These are phyloP conservation scores for Myriosclerotinia scirpicola DNA, from an alignment of 2,329 filamentous ascomycete species.

Conservation along the genomic window DNA sequence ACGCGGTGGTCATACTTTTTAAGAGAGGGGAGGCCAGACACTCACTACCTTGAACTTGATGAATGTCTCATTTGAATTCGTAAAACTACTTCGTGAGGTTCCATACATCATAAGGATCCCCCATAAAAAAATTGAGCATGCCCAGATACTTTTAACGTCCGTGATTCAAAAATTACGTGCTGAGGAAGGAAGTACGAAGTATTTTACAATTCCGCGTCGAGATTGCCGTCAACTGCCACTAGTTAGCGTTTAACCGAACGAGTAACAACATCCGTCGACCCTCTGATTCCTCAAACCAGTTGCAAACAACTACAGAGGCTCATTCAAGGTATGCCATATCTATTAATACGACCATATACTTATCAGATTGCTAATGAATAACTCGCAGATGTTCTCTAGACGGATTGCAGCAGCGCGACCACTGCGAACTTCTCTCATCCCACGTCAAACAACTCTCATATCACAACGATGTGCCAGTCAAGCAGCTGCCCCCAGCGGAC, in stretches of 20 bases:
- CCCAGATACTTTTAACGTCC: conserved; percentile 49
- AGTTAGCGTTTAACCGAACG: conserved; percentile 31
- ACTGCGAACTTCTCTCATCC: conserved; percentile 48
- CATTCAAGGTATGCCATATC: conserved; percentile 20
- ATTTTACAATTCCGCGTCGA: conserved; percentile 22
- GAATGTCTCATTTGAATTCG: conserved; percentile 57
- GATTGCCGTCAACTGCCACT: conserved; percentile 27
- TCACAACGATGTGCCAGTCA: conserved; percentile 50
- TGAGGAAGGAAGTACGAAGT: conserved; percentile 22
- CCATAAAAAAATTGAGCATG: conserved; percentile 55
- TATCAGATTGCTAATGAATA: conserved; percentile 14
- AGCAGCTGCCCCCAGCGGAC: conserved; percentile 26
- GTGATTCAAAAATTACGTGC: conserved; percentile 18
- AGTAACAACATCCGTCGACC: conserved; percentile 22
- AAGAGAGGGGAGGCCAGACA: conserved; percentile 35
- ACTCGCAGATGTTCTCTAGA: conserved; percentile 58
- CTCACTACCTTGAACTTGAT: conserved; percentile 53
- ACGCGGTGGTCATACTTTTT: conserved; percentile 42
- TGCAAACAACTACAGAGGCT: conserved; percentile 5
- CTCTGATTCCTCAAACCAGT: conserved; percentile 13
- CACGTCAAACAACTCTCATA: conserved; percentile 52
- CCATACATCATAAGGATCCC: conserved; percentile 50
- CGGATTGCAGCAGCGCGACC: conserved; percentile 55
- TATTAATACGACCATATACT: too few relatives aligned
- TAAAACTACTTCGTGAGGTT: conserved; percentile 55